Conservation (phyloP, 2,329 filamentous ascomycete species). For the Colletotrichum australisinense region DNA sequence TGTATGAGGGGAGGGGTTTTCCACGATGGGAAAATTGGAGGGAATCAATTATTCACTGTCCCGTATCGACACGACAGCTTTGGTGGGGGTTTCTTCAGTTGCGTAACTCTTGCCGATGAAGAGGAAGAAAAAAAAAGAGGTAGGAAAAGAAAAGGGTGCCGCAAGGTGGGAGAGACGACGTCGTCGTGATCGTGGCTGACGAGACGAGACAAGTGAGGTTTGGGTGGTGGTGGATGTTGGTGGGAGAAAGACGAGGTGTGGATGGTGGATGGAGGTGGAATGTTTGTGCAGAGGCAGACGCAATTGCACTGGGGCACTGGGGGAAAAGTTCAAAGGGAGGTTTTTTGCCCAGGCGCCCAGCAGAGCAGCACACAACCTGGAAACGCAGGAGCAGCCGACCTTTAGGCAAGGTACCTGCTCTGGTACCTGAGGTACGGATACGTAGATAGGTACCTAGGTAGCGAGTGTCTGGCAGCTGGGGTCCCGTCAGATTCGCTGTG, state of each 20-base stretch:
- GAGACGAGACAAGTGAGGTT: constrained; percentile 39
- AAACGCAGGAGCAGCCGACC: background rate
- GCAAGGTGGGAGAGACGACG: constrained; percentile 30
- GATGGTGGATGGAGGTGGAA: constrained; percentile 38
- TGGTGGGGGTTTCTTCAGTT: constrained; percentile 23
- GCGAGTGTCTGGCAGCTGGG: background rate
- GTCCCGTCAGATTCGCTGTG: background rate
- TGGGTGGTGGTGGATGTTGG: constrained; percentile 35
- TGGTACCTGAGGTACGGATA: too few relatives aligned
- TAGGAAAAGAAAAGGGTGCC: constrained; percentile 40
- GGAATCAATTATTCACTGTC: constrained; percentile 35
- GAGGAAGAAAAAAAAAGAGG: constrained; percentile 38
- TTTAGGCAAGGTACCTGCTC: too few relatives aligned
- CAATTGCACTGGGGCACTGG: constrained; percentile 17
- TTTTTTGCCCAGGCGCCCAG: constrained; percentile 25
- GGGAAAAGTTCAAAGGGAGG: constrained; percentile 36
- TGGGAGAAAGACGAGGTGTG: constrained; percentile 37
- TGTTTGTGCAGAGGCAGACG: constrained; percentile 36
- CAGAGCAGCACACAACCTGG: background rate
- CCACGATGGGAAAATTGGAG: constrained; percentile 32
- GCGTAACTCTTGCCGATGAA: constrained; percentile 41
- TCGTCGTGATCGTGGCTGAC: constrained; percentile 37
- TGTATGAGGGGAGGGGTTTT: constrained; percentile 31
- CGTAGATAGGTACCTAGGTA: background rate
- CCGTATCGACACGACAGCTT: constrained; percentile 36